A percentile compares a stretch with the other conserved stretches of the same genome.
These are phyloP conservation scores for Trichoderma koningii DNA, from an alignment of 2,329 filamentous ascomycete genomes.

Conservation along the genomic window DNA sequence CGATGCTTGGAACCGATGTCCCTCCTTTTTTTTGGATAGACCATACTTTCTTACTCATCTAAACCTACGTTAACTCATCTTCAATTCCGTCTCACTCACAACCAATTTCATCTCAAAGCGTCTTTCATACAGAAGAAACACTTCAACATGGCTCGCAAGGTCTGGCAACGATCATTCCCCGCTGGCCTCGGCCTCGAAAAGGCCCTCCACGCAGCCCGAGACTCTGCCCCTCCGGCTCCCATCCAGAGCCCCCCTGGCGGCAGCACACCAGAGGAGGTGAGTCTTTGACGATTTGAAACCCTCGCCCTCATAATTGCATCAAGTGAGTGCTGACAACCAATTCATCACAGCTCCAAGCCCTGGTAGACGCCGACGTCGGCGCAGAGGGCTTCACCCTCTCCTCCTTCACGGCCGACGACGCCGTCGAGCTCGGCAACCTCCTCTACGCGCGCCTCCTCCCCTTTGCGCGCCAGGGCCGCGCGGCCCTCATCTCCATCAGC, in stretches of 20 bases:
- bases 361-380: constrained; percentile 35
- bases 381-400: constrained; percentile 49
- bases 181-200: constrained; percentile 35
- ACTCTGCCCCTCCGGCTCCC: constrained; percentile 21
- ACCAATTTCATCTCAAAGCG: too few species aligned
- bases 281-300: not conserved
- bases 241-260: constrained; percentile 27
- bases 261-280: constrained; percentile 25
- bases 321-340: not conserved
- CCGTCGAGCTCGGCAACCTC: constrained; percentile 65
- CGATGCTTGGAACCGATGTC: not conserved
- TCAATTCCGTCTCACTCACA: too few species aligned
- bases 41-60: not conserved
- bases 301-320: too few species aligned
- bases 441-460: constrained; percentile 64
- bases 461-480: constrained; percentile 40
- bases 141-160: constrained; percentile 39
- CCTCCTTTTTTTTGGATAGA: not conserved
- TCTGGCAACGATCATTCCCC: constrained; percentile 35
- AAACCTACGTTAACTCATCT: not conserved
- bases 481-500: constrained; percentile 65
- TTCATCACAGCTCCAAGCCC: constrained; percentile 33
- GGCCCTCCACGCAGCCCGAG: constrained; percentile 33
- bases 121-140: not conserved
- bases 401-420: constrained; percentile 64